A percentile compares a stretch with the other conserved stretches of the same genome.
These are phyloP conservation scores for Pythium guiyangense DNA, from an alignment of 352 stramenopile genomes.

Conservation along the genomic window DNA sequence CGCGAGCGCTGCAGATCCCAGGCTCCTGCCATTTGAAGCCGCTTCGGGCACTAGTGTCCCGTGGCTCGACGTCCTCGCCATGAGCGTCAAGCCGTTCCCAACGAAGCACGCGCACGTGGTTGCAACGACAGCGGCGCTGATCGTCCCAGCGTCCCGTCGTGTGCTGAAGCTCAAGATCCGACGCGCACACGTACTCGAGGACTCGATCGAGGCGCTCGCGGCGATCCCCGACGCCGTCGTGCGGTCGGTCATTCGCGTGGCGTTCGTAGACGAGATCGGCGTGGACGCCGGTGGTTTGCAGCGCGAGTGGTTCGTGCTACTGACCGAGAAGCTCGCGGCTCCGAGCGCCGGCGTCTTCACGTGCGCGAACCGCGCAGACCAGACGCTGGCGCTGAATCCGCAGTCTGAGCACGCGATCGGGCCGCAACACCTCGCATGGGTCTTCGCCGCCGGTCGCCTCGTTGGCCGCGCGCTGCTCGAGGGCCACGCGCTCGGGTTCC, in stretches of 20 bases:
- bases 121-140: constrained; percentile 23
- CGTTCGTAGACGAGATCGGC: constrained; percentile 58
- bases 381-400: constrained; percentile 30
- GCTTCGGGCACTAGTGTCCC: neutral
- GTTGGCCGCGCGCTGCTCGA: constrained; percentile 54
- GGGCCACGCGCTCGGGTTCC: constrained; percentile 82
- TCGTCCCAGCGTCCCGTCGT: constrained; percentile 40
- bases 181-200: neutral
- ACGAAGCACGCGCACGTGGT: constrained; percentile 53
- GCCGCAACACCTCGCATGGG: neutral
- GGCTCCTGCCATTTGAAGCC: neutral
- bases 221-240: constrained; percentile 20
- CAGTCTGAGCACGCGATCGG: constrained; percentile 18
- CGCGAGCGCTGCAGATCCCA: neutral
- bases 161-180: constrained; percentile 24
- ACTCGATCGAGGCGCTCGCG: constrained; percentile 21
- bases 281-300: constrained; percentile 63
- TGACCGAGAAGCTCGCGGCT: constrained; percentile 31
- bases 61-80: neutral
- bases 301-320: constrained; percentile 65
- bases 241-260: constrained; percentile 33
- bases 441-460: constrained; percentile 49
- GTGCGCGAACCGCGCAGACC: constrained; percentile 22
- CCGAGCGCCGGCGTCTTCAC: constrained; percentile 20
- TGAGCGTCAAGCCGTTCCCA: constrained; percentile 31